phyloP scores from a whole-genome alignment of 306 rosid genomes.

The Cucumis cinereus region DNA sequence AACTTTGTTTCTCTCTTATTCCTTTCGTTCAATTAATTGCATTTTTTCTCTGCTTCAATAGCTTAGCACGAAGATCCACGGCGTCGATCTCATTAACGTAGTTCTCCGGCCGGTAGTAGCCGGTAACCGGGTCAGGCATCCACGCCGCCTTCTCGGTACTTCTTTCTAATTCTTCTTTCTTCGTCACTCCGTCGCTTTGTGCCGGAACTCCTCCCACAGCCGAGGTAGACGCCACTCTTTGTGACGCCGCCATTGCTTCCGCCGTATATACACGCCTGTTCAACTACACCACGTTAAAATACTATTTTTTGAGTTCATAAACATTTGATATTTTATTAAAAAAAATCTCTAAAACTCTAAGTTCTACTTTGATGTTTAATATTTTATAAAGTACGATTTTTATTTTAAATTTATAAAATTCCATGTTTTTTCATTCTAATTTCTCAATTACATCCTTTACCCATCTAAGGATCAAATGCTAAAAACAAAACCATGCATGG shows the following conservation, averaged over 20 bases:
- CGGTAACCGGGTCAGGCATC: constrained; percentile 84
- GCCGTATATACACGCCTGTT: constrained; percentile 63
- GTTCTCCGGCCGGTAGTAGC: constrained; percentile 63
- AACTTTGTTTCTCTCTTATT: background rate
- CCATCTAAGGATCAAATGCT: no score
- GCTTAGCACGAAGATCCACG: constrained; percentile 58
- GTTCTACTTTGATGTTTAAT: no score
- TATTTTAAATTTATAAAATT: no score
- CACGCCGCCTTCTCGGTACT: constrained; percentile 42
- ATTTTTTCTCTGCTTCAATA: constrained; percentile 15
- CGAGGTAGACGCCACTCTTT: constrained; percentile 20
- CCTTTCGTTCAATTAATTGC: background rate
- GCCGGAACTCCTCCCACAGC: constrained; percentile 1
- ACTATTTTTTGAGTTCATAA: no score
- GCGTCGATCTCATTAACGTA: constrained; percentile 36
- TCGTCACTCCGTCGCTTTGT: constrained; percentile 8
- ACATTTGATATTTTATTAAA: no score
- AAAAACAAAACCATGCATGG: no score
- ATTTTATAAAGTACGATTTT: no score
- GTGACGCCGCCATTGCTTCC: constrained; percentile 7
- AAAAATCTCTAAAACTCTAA: no score
- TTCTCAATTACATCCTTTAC: no score
- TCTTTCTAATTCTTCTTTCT: constrained; percentile 17
- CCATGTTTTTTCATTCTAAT: no score
- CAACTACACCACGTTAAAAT: background rate